These are phyloP conservation scores for Xanthoparmelia taractica DNA, from an alignment of 495 filamentous ascomycete genomes.

Conservation along the genomic window DNA sequence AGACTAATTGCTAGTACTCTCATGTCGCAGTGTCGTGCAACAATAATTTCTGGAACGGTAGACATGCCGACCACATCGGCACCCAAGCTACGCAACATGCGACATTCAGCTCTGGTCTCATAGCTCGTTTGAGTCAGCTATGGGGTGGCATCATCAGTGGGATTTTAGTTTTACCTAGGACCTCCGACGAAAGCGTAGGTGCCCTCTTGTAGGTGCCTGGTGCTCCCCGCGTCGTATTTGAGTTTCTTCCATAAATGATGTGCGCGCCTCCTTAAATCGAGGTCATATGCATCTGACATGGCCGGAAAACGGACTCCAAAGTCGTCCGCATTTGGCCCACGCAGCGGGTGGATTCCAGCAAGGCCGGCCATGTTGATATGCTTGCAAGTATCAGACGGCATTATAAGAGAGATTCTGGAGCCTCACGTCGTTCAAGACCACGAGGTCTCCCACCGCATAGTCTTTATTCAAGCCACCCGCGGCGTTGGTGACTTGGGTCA, in stretches of 20 bases:
- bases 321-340: slow-evolving; percentile 59
- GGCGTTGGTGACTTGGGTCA: slow-evolving; percentile 65
- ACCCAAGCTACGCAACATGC: slow-evolving; percentile 58
- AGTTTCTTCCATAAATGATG: slow-evolving; percentile 55
- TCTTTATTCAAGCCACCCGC: slow-evolving; percentile 64
- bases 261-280: slow-evolving; percentile 52
- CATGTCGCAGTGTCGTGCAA: slow-evolving; percentile 63
- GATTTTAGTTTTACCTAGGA: slow-evolving; percentile 47
- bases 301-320: slow-evolving; percentile 66
- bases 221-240: slow-evolving; percentile 31
- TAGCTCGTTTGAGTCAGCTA: slow-evolving; percentile 41
- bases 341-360: slow-evolving; percentile 60
- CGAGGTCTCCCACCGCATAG: slow-evolving; percentile 65
- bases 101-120: slow-evolving; percentile 70
- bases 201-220: slow-evolving; percentile 57
- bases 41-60: slow-evolving; percentile 69
- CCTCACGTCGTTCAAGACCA: slow-evolving; percentile 61
- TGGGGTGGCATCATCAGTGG: background rate
- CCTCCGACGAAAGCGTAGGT: slow-evolving; percentile 69
- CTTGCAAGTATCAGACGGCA: slow-evolving; percentile 34
- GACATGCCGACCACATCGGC: slow-evolving; percentile 75
- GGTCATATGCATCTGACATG: slow-evolving; percentile 69
- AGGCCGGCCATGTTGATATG: slow-evolving; percentile 71
- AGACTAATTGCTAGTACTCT: slow-evolving; percentile 66
- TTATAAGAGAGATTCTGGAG: background rate